These are phyloP conservation scores for Spinacia oleracea DNA, from an alignment of 179 eudicot genomes.

Conservation along the genomic window DNA sequence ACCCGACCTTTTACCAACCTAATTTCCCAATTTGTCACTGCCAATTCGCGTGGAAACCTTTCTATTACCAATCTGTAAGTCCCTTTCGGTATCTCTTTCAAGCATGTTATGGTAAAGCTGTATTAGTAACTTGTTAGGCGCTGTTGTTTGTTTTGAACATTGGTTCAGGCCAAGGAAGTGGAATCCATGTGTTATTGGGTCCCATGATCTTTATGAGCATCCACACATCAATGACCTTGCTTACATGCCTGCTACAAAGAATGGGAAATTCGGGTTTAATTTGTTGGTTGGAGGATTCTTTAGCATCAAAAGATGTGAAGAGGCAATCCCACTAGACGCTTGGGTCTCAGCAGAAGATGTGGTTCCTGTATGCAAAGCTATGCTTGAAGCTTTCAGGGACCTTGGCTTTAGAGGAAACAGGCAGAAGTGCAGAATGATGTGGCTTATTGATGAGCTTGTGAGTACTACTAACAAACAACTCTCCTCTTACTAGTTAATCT, in stretches of 20 bases:
- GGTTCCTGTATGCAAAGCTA: slow-evolving; percentile 63
- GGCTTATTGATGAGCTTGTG: slow-evolving; percentile 96
- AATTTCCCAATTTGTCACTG: slow-evolving; percentile 81
- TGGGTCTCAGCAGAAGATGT: slow-evolving; percentile 93
- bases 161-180: slow-evolving; percentile 88
- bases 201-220: slow-evolving; percentile 94
- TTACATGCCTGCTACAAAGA: slow-evolving; percentile 88
- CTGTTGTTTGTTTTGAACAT: background rate
- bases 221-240: slow-evolving; percentile 98
- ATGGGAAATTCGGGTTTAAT: slow-evolving; percentile 82
- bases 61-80: slow-evolving; percentile 76
- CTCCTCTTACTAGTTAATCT: background rate
- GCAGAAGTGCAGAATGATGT: slow-evolving; percentile 95
- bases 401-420: slow-evolving; percentile 90
- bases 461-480: slow-evolving; percentile 28
- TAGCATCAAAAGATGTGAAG: slow-evolving; percentile 86
- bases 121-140: too few species aligned
- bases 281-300: slow-evolving; percentile 94
- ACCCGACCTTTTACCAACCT: slow-evolving; percentile 75
- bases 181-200: slow-evolving; percentile 93
- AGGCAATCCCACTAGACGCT: slow-evolving; percentile 93
- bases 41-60: slow-evolving; percentile 72
- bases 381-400: slow-evolving; percentile 89
- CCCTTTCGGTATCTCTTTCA: background rate
- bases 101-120: too few species aligned